phyloP scores from a whole-genome alignment of 2,329 filamentous ascomycete species.

The Lithohypha guttulata region DNA sequence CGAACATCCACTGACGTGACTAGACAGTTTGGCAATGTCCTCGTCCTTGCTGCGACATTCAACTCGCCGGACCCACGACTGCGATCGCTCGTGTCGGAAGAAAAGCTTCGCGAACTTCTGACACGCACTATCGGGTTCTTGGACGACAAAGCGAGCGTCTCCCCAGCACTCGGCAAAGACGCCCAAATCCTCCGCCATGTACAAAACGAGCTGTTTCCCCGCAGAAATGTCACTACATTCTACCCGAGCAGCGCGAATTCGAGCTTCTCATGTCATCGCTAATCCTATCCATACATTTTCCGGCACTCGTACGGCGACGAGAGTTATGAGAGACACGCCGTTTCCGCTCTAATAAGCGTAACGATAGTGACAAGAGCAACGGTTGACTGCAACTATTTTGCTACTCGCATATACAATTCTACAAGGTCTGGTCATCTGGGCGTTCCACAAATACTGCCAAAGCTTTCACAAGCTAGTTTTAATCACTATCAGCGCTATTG shows the following conservation, averaged over 20 bases:
- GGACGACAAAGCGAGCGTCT: conserved; percentile 55
- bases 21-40: conserved; percentile 92
- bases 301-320: no score
- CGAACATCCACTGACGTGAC: conserved; percentile 18
- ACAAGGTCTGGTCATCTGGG: conserved; percentile 5
- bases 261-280: conserved; percentile 6
- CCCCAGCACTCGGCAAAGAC: conserved; percentile 64
- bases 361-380: no score
- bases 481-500: conserved; percentile 4
- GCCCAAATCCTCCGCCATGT: conserved; percentile 58
- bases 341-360: no score
- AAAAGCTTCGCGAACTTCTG: conserved; percentile 51
- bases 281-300: no score
- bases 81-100: conserved; percentile 44
- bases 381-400: no score
- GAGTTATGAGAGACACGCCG: no score
- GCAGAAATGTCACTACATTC: background rate
- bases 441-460: conserved; percentile 1
- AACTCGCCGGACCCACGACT: conserved; percentile 49
- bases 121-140: conserved; percentile 68
- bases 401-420: background rate
- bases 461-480: conserved; percentile 6
- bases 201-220: conserved; percentile 31
- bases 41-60: conserved; percentile 74
- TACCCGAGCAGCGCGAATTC: conserved; percentile 2